Evolutionary conservation across 2,329 filamentous ascomycete species (phyloP).

Genomic region (Colletotrichum sp.): DNA sequence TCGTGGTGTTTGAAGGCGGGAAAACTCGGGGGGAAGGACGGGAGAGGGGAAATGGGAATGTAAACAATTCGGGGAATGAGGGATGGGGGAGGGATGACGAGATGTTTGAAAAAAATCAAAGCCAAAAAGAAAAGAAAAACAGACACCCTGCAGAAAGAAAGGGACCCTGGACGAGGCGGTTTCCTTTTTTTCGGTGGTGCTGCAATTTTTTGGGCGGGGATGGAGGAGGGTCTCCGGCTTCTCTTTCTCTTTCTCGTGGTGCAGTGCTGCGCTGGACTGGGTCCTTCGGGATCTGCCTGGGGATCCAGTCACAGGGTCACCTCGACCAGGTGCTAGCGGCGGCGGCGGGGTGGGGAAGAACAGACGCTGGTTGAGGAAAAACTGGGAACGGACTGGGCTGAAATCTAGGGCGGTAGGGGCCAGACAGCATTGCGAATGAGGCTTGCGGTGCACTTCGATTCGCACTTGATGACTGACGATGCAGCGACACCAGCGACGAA

Average conservation of each 20-base stretch:
- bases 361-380: background rate
- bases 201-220: slow-evolving; percentile 1
- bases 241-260: background rate
- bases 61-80: background rate
- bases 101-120: background rate
- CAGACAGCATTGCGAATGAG: background rate
- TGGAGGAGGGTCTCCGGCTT: background rate
- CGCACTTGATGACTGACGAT: background rate
- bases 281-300: background rate
- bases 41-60: background rate
- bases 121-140: background rate
- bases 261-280: background rate
- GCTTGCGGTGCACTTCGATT: background rate
- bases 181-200: background rate
- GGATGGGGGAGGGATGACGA: slow-evolving; percentile 1
- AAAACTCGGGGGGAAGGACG: no score
- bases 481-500: background rate
- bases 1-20: background rate
- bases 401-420: background rate
- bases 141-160: background rate
- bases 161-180: background rate
- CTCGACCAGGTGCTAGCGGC: background rate
- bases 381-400: background rate
- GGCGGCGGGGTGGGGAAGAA: background rate
- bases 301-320: background rate